Conservation (phyloP, 2,329 filamentous ascomycete species). For the Pestalotiopsis fici region DNA sequence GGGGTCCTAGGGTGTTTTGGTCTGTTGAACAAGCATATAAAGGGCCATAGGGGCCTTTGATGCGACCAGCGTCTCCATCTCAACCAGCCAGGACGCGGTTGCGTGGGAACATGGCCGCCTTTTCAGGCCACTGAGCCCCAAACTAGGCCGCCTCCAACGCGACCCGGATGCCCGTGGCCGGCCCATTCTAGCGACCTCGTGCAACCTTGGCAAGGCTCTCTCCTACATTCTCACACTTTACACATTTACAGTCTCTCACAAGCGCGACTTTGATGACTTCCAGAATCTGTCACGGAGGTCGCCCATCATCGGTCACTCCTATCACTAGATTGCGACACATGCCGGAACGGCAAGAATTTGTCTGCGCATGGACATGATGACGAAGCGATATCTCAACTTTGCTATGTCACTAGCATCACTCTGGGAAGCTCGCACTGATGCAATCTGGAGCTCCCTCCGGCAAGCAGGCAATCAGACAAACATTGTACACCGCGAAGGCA, state of each 20-base stretch:
- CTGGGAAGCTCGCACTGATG: not conserved
- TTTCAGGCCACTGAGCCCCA: slow-evolving; percentile 29
- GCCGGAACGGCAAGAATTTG: not conserved
- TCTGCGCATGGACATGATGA: not conserved
- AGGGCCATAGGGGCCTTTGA: slow-evolving; percentile 21
- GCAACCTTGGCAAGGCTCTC: slow-evolving; percentile 22
- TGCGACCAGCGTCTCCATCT: slow-evolving; percentile 19
- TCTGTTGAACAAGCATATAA: slow-evolving; percentile 24
- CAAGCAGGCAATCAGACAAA: too few relatives aligned
- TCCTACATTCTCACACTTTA: not conserved
- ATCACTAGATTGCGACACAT: slow-evolving; percentile 3
- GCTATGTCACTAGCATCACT: not conserved
- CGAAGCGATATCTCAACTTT: not conserved
- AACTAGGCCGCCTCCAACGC: slow-evolving; percentile 17
- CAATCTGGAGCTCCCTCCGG: not conserved
- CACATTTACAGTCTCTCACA: not conserved
- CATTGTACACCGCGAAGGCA: not conserved
- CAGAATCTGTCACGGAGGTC: slow-evolving; percentile 6
- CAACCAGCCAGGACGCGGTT: slow-evolving; percentile 10
- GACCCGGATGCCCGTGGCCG: slow-evolving; percentile 23
- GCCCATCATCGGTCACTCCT: slow-evolving; percentile 12
- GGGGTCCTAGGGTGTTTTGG: not conserved
- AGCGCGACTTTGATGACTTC: slow-evolving; percentile 4
- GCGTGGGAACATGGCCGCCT: slow-evolving; percentile 20
- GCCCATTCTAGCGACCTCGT: slow-evolving; percentile 24